A percentile compares a stretch with the other conserved stretches of the same genome.
Conservation (phyloP, 2,329 filamentous ascomycete genomes). For the Pseudogymnoascus sp. region DNA sequence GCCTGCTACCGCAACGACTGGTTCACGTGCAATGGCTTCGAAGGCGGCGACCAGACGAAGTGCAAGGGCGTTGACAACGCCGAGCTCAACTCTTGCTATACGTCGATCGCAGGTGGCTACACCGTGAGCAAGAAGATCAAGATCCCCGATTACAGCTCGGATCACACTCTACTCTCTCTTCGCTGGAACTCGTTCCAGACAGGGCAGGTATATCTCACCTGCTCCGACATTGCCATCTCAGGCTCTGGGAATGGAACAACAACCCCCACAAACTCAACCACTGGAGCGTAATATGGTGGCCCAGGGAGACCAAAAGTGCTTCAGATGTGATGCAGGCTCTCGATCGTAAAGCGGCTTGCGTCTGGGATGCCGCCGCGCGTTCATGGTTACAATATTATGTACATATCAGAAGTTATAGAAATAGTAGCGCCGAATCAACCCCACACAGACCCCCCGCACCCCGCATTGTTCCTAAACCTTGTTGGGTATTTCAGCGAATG, state of each 20-base stretch:
- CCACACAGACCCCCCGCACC: too few species aligned
- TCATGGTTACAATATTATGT: background rate
- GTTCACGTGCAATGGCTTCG: conserved; percentile 45
- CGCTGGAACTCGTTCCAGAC: conserved; percentile 51
- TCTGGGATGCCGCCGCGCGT: background rate
- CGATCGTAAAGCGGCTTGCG: background rate
- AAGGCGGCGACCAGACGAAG: conserved; percentile 27
- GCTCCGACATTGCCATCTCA: conserved; percentile 43
- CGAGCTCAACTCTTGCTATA: conserved; percentile 38
- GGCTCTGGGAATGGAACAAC: background rate
- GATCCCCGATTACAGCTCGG: conserved; percentile 31
- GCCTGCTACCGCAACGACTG: conserved; percentile 44
- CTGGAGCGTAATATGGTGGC: background rate
- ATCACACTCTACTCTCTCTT: conserved; percentile 45
- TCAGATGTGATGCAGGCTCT: background rate
- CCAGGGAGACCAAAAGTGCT: background rate
- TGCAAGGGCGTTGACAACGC: conserved; percentile 37
- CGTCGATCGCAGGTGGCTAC: conserved; percentile 46
- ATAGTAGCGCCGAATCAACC: background rate
- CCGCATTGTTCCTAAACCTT: too few species aligned
- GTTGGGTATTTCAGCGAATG: too few species aligned
- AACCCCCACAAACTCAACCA: background rate
- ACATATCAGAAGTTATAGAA: background rate
- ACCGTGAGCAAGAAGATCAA: conserved; percentile 41
- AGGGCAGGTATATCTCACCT: conserved; percentile 44